These are phyloP conservation scores for Saururus chinensis DNA, from an alignment of 164 flowering plant species.

Conservation along the genomic window DNA sequence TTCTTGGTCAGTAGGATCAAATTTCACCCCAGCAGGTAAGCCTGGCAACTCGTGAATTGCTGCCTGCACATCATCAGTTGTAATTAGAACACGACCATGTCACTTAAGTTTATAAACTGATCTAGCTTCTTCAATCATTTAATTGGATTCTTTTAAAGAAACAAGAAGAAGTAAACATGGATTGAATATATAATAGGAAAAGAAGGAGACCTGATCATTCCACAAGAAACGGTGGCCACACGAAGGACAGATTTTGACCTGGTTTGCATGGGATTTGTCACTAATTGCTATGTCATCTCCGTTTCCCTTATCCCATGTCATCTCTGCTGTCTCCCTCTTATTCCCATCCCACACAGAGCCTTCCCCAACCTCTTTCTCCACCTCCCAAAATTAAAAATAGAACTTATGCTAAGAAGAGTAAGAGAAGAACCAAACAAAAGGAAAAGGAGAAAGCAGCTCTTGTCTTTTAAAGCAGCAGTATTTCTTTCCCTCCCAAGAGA, in stretches of 20 bases:
- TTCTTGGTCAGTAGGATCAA: conserved; percentile 87
- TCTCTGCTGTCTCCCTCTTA: conserved; percentile 19
- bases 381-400: conserved; percentile 6
- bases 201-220: conserved; percentile 40
- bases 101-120: not conserved
- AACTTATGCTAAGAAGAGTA: conserved; percentile 3
- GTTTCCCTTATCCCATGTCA: conserved; percentile 57
- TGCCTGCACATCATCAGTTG: conserved; percentile 13
- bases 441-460: conserved; percentile 10
- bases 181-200: not conserved
- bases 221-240: conserved; percentile 50
- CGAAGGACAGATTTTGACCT: conserved; percentile 48
- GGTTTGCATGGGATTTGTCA: conserved; percentile 9
- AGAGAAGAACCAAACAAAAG: conserved; percentile 4
- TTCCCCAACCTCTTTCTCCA: conserved; percentile 7
- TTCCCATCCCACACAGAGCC: conserved; percentile 23
- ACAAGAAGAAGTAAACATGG: not conserved
- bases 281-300: conserved; percentile 15
- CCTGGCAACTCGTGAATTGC: conserved; percentile 71
- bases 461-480: conserved; percentile 7
- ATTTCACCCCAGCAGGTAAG: conserved; percentile 92
- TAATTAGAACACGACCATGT: not conserved
- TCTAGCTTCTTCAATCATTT: not conserved
- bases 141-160: not conserved
- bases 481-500: not conserved